These are phyloP conservation scores for Wallacemonas collosoma DNA, from an alignment of 208 protist genomes.

Conservation along the genomic window DNA sequence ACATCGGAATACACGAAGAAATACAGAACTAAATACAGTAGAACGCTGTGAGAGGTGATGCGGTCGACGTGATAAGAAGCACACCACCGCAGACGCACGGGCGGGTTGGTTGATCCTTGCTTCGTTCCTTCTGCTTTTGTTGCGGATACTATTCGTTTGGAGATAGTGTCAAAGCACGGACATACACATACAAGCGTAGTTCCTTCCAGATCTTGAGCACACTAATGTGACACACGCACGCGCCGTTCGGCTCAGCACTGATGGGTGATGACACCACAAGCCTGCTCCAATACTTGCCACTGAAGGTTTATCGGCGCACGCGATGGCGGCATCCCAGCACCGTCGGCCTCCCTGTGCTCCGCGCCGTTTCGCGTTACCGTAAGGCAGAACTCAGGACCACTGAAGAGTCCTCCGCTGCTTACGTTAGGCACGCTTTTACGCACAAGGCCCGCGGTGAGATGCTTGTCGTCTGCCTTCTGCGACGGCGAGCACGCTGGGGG, in stretches of 20 bases:
- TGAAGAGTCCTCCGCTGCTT: background rate
- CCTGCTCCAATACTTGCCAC: conserved; percentile 33
- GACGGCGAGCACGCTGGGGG: background rate
- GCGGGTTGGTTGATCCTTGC: too few species aligned
- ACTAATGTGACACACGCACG: too few species aligned
- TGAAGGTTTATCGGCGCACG: background rate
- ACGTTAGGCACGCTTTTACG: background rate
- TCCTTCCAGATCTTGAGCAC: too few species aligned
- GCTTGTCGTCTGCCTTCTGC: background rate
- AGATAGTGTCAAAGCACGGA: background rate
- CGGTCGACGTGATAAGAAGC: too few species aligned
- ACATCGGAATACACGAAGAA: too few species aligned
- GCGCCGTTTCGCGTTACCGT: background rate
- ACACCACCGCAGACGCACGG: too few species aligned
- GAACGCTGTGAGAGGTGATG: too few species aligned
- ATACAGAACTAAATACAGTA: too few species aligned
- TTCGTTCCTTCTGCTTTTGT: too few species aligned
- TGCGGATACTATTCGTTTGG: too few species aligned
- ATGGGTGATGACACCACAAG: conserved; percentile 17
- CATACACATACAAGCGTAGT: background rate
- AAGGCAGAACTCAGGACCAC: conserved; percentile 9
- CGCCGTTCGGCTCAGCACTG: conserved; percentile 5
- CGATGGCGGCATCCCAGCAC: too few species aligned
- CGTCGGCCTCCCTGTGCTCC: background rate
- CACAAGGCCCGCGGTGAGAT: background rate